Conservation (phyloP, 805 yeast genomes). For the Lachancea fermentati region DNA sequence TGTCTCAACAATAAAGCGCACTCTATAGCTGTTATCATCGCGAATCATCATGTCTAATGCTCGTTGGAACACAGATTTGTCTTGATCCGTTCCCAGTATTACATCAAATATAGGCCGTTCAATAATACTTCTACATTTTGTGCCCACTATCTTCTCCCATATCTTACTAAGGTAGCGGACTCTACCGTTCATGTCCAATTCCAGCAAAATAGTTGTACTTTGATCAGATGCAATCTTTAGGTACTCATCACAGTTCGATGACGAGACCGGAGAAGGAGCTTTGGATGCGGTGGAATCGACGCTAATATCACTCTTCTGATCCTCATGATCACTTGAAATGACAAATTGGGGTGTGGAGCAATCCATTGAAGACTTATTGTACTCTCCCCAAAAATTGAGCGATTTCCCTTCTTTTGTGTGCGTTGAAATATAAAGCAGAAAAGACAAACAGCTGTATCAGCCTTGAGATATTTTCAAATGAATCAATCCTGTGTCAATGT, state of each 20-base stretch:
- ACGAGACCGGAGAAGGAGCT: slow-evolving; percentile 1
- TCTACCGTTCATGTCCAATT: slow-evolving; percentile 71
- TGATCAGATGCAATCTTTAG: slow-evolving; percentile 57
- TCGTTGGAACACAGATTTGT: slow-evolving; percentile 58
- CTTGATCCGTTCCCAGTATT: slow-evolving; percentile 60
- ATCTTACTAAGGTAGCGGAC: slow-evolving; percentile 68
- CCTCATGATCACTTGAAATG: not conserved
- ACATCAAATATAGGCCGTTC: slow-evolving; percentile 52
- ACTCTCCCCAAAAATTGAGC: no score
- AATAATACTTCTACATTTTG: slow-evolving; percentile 48
- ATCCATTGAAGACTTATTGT: not conserved
- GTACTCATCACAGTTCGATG: slow-evolving; percentile 39
- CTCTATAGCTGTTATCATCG: slow-evolving; percentile 74
- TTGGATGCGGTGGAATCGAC: slow-evolving; percentile 4
- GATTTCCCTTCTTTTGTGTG: no score
- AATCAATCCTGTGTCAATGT: no score
- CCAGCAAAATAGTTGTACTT: slow-evolving; percentile 75
- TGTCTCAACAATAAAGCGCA: slow-evolving; percentile 49
- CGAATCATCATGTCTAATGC: slow-evolving; percentile 65
- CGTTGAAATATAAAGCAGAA: no score
- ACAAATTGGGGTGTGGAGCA: not conserved
- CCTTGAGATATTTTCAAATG: no score
- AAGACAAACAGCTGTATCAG: no score
- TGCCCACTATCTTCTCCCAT: slow-evolving; percentile 79
- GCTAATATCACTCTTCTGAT: not conserved